Conservation (phyloP, 176 grass and related monocot species). For the Oryza glaberrima region DNA sequence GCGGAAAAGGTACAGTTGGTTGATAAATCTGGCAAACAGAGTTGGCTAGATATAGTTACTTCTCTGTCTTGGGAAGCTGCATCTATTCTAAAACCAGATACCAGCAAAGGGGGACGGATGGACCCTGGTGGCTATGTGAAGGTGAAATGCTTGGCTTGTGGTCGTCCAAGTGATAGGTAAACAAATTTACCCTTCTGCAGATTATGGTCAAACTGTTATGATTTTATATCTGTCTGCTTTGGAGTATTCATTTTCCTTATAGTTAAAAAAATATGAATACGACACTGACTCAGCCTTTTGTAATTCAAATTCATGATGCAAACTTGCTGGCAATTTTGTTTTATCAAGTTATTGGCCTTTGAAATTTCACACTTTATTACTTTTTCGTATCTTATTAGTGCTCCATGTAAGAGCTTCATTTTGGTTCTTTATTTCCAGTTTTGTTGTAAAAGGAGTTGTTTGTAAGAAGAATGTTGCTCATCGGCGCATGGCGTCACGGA, state of each 20-base stretch:
- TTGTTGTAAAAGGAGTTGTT: constrained; percentile 92
- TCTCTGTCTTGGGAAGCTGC: constrained; percentile 95
- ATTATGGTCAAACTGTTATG: constrained; percentile 24
- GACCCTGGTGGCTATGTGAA: constrained; percentile 98
- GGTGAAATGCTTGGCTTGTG: constrained; percentile 94
- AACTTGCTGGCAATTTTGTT: constrained; percentile 26
- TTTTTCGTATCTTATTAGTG: constrained; percentile 35
- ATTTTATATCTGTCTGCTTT: constrained; percentile 29
- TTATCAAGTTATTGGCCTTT: neutral
- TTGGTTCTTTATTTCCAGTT: constrained; percentile 56
- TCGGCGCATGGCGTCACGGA: constrained; percentile 76
- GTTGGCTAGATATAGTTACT: constrained; percentile 97
- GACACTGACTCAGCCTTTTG: constrained; percentile 3
- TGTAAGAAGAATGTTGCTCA: constrained; percentile 99
- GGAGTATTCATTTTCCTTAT: constrained; percentile 3
- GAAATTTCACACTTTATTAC: constrained; percentile 28
- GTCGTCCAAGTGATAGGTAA: constrained; percentile 78
- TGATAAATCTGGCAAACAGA: constrained; percentile 62
- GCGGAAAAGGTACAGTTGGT: constrained; percentile 63
- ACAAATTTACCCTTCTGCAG: constrained; percentile 27
- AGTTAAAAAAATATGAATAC: constrained; percentile 29
- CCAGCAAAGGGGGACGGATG: constrained; percentile 95
- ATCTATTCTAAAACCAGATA: constrained; percentile 92
- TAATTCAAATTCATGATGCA: constrained; percentile 17
- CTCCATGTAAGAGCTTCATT: constrained; percentile 27